A percentile compares a stretch with the other conserved stretches of the same genome.
These are phyloP conservation scores for Ligustrum vulgare DNA, from an alignment of 257 asterid species.

Conservation along the genomic window DNA sequence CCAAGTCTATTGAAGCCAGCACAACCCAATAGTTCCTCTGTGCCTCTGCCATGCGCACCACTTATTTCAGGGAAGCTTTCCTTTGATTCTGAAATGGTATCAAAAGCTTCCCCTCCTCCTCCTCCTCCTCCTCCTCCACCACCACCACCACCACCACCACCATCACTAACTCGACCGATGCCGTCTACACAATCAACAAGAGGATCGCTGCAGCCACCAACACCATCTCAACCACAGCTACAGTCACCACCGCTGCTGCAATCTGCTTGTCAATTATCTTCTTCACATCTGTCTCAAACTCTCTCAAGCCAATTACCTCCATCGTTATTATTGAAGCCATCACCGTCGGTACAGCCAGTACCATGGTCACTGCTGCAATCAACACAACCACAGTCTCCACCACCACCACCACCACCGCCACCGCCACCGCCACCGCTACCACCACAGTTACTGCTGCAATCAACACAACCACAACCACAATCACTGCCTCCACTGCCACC, in stretches of 20 bases:
- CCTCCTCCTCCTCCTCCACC: slow-evolving; percentile 23
- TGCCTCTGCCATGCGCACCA: slow-evolving; percentile 18
- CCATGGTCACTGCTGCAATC: neutral
- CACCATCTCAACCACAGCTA: slow-evolving; percentile 5
- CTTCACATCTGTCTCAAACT: neutral
- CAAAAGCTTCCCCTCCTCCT: slow-evolving; percentile 19
- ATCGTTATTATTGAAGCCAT: neutral
- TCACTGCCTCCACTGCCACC: neutral
- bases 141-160: no score
- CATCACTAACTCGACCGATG: neutral
- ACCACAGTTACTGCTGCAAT: neutral
- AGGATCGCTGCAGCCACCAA: neutral
- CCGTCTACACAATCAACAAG: slow-evolving; percentile 9
- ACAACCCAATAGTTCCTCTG: slow-evolving; percentile 18
- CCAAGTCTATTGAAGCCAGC: slow-evolving; percentile 17
- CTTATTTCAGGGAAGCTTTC: slow-evolving; percentile 17
- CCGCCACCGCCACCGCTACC: slow-evolving; percentile 8
- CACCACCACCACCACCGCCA: neutral
- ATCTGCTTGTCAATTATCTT: neutral
- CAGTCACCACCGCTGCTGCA: neutral
- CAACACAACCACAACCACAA: neutral
- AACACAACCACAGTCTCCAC: neutral
- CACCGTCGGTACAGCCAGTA: neutral
- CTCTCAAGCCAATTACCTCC: neutral
- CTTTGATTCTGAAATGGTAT: slow-evolving; percentile 19